Conservation (phyloP, 2,329 filamentous ascomycete genomes). For the Chaetoscypha palmicola region DNA sequence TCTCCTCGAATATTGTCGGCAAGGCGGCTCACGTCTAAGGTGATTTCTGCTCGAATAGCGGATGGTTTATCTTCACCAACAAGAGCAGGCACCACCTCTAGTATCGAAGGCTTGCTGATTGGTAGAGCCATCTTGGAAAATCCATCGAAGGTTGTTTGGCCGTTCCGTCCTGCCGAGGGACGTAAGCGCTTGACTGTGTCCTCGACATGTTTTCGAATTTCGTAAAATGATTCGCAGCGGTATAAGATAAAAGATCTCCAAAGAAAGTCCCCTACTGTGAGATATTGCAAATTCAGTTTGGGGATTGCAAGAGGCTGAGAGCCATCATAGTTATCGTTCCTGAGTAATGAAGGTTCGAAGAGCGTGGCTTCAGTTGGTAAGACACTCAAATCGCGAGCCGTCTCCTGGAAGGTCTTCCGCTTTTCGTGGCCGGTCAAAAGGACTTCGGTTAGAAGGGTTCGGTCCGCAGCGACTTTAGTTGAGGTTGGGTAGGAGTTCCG, state of each 20-base stretch:
- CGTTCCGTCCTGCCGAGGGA: constrained; percentile 56
- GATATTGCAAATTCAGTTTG: constrained; percentile 91
- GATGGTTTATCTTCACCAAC: constrained; percentile 82
- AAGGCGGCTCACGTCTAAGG: constrained; percentile 75
- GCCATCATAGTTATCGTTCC: constrained; percentile 82
- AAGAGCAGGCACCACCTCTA: constrained; percentile 75
- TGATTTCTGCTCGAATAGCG: constrained; percentile 77
- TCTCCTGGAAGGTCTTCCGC: constrained; percentile 75
- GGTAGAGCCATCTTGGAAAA: constrained; percentile 89
- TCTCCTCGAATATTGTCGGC: constrained; percentile 69
- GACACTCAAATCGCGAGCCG: constrained; percentile 60
- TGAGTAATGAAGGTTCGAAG: constrained; percentile 70
- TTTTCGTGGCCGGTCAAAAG: constrained; percentile 70
- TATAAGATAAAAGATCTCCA: constrained; percentile 90
- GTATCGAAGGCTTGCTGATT: constrained; percentile 76
- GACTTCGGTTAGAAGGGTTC: constrained; percentile 62
- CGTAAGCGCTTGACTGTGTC: constrained; percentile 71
- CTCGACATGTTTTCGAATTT: constrained; percentile 86
- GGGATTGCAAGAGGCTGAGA: constrained; percentile 82
- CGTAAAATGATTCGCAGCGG: constrained; percentile 86
- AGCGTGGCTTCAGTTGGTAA: constrained; percentile 78
- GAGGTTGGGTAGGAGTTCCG: constrained; percentile 75
- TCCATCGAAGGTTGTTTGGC: constrained; percentile 69
- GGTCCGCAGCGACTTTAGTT: constrained; percentile 55
- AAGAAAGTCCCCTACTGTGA: constrained; percentile 92